These are phyloP conservation scores for Trichoderma orchidacearum DNA, from an alignment of 495 filamentous ascomycete species.

Conservation along the genomic window DNA sequence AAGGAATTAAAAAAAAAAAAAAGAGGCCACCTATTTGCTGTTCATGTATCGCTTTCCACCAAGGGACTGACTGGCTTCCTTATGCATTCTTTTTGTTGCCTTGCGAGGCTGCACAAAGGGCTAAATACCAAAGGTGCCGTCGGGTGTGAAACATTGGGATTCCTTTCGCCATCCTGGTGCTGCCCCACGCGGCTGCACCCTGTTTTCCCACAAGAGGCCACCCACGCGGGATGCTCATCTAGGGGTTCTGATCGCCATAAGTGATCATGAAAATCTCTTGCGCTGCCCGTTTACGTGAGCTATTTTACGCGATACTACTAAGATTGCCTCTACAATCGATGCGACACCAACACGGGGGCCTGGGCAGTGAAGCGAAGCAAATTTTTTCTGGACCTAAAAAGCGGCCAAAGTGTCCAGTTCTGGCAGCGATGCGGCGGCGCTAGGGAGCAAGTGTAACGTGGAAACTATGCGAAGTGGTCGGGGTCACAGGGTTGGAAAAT, in stretches of 20 bases:
- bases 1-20: neutral
- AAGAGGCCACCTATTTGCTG: neutral
- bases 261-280: neutral
- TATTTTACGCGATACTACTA: neutral
- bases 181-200: neutral
- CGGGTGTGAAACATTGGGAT: neutral
- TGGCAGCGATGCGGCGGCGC: slow-evolving; percentile 1
- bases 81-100: neutral
- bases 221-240: neutral
- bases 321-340: neutral
- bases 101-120: neutral
- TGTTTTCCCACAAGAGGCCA: neutral
- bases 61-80: neutral
- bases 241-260: too few relatives aligned
- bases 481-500: neutral
- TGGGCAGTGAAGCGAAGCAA: neutral
- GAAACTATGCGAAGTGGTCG: neutral
- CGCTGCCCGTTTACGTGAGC: neutral
- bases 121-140: too few relatives aligned
- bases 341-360: neutral
- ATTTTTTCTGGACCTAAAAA: neutral
- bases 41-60: neutral
- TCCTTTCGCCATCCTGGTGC: neutral
- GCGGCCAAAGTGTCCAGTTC: neutral
- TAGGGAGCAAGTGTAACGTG: neutral